Evolutionary conservation across 495 filamentous ascomycete species (phyloP), one percentile per base, ranked within the genome.

Genomic region (Neurospora sp.): DNA sequence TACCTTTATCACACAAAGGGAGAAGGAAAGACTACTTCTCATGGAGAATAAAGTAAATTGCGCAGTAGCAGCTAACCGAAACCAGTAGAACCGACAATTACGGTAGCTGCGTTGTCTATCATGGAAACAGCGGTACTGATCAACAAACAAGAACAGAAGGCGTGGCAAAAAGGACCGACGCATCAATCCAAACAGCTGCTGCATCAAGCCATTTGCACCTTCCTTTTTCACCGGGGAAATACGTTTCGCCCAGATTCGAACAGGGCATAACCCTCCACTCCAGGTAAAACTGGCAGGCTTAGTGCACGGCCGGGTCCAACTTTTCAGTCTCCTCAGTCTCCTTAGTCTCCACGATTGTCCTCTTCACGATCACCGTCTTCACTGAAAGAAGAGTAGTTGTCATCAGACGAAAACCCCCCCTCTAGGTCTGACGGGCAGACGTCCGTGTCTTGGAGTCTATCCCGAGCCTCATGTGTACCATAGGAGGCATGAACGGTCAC

Each of bases 301-400:
- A 45, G 42, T n/a, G 17, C 8, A 45, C 42, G 8, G 17, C 0
- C 0, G 42, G 42, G 17, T 45, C 17, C 42, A 45, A 8, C 17
- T 9, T 1, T 7, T 0, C 8, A 1, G 42, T 45, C 0, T 22
- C 9, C n/a, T 0, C n/a, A 48, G 9, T 48, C 45, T 10, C 31
- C 31, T 31, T 31, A 3, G 27, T 31, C 27, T 0, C n/a, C 44
- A 48, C 8, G 3, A 22, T 1, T 0, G 0, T 1, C n/a, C 3
- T 48, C n/a, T 48, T 48, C 45, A 48, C 4, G 1, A 22, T 45
- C 42, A 17, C 7, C 17, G 6, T 44, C 42, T 44, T 16, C 42
- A 44, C 3, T 45, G 3, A 9, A 8, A 20, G 17, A 8, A 45
- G 8, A n/a, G 17, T n/a, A 17, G 42, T 45, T 17, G 20, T 22